phyloP scores from a whole-genome alignment of 495 filamentous ascomycete genomes.

The Barbatosphaeria neglecta region DNA sequence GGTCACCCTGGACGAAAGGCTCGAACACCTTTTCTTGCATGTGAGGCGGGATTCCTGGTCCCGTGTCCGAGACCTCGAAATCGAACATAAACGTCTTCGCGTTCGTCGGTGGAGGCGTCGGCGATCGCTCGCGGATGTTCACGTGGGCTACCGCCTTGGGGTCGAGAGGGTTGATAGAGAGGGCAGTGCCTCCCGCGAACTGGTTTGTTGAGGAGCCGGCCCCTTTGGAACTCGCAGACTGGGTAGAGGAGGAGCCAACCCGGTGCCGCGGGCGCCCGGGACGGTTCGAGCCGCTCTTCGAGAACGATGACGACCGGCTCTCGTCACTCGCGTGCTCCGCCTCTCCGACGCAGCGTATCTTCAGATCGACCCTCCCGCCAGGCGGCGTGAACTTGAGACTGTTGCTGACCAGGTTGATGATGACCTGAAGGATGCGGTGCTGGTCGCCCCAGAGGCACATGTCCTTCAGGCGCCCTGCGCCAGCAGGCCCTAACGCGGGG shows the following conservation, averaged over 20 bases:
- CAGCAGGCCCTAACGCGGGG: constrained; percentile 43
- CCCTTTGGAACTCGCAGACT: constrained; percentile 33
- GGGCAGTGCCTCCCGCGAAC: constrained; percentile 30
- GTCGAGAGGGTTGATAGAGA: constrained; percentile 47
- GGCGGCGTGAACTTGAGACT: constrained; percentile 84
- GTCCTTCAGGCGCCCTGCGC: constrained; percentile 55
- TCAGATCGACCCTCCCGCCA: constrained; percentile 59
- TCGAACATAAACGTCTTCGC: constrained; percentile 58
- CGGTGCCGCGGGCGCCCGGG: constrained; percentile 26
- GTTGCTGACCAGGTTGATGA: constrained; percentile 91
- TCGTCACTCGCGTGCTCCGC: constrained; percentile 23
- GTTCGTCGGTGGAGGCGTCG: constrained; percentile 47
- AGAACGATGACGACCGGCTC: constrained; percentile 39
- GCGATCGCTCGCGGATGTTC: constrained; percentile 41
- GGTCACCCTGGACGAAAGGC: constrained; percentile 85
- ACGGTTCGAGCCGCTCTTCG: constrained; percentile 29
- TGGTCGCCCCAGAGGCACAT: constrained; percentile 80
- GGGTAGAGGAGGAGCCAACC: constrained; percentile 36
- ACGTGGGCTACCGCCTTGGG: constrained; percentile 38
- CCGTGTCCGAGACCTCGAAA: constrained; percentile 82
- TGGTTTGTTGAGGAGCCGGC: constrained; percentile 11
- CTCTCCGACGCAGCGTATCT: constrained; percentile 60
- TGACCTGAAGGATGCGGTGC: constrained; percentile 74
- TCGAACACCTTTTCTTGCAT: constrained; percentile 79
- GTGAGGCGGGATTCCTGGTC: constrained; percentile 72